Evolutionary conservation across 2,329 filamentous ascomycete genomes (phyloP), one percentile per base, ranked within the genome.

Genomic region (Fusarium metavorans): DNA sequence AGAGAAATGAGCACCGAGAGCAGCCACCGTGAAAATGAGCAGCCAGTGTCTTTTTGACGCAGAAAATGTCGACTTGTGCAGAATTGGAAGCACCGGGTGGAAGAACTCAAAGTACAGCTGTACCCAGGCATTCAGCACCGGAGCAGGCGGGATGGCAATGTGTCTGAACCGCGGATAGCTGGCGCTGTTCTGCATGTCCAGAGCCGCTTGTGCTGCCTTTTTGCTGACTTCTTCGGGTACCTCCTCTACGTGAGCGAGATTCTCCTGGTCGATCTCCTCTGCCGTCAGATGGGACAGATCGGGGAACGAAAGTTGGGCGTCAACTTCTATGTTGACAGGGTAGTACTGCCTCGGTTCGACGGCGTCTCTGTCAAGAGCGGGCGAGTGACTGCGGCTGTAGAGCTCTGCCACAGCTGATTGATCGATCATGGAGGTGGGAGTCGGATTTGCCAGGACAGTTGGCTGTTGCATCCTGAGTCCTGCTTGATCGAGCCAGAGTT

Each of bases 81-180:
- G 23, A 13, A 67, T 65, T 8, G 65, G 65, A 23, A 67, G 18
- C 0, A 67, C 60, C 1, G 65, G 65, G 2, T 65, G 65, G 4
- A 67, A 67, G 18, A 56, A 48, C 48, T 67, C 60, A 67, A 67
- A 67, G 30, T 65, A 67, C 14, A 67, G 4, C 14, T 67, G 60
- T 0, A 65, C 65, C 60, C 48, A 67, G 0, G 48, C 65, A 6
- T 67, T 67, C 2, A 67, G 3, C 1, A 67, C 60, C 23, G 65
- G 48, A 1, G 37, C 64, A 2, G 65, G 60, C 3, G 65, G 60
- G 5, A 67, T 67, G 1, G 45, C 27, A 3, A 67, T n/a, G n/a
- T 65, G 62, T 20, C 45, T 67, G 4, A 67, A 65, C n/a, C n/a
- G 48, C 7, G 65, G 65, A 3, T 34, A 67, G 8, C 54, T 65